Base-by-base conservation (phyloP, 2,329 filamentous ascomycete species). In the Teratosphaeria zuluensis region DNA sequence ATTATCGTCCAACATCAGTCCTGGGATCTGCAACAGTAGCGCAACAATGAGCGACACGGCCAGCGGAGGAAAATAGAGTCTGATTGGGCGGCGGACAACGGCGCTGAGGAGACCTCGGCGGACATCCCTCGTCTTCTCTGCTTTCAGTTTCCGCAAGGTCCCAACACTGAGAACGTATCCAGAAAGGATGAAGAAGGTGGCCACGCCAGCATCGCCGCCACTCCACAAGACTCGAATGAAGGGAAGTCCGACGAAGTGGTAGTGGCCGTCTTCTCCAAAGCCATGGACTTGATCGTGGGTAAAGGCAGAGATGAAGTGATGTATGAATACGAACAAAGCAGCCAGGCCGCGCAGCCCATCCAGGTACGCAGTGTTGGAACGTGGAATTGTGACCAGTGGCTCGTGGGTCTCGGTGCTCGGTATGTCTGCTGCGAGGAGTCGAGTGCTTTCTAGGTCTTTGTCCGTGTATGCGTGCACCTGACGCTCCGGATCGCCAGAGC, bases 131-230 rank as follows among this genome's bases (percentile, higher is more conserved):
- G 16, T 2, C 5, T 53, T 28, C 2, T 4, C n/a, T 14, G 35
- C 1, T 42, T 42, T 42, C 35, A 42, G 35, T 11, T 42, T 42
- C 11, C 35, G 9, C 21, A 56, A 24, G 11, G 33, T 31, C 4
- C 76, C 71, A 59, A 77, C 77, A 51, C 73, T 66, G 0, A 81
- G 70, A 3, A 80, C 78, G 57, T 80, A 81, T 53, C 78, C 78
- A 3, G 77, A 80, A 6, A 81, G 73, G 56, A 80, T 77, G 66
- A 80, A 80, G 70, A 81, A 81, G 24, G 67, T 73, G 16, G 75
- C 70, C 6, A 82, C 80, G 14, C 84, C 81, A 32, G 80, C 80
- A 72, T 86, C 81, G 0, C 84, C 82, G 1, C 84, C 84, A 0
- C 77, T 76, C 65, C 85, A 84, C 61, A 87, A 77, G 42, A 77